Evolutionary conservation across 2,329 filamentous ascomycete species (phyloP).

Genomic region (Ophiosphaerella narmari): DNA sequence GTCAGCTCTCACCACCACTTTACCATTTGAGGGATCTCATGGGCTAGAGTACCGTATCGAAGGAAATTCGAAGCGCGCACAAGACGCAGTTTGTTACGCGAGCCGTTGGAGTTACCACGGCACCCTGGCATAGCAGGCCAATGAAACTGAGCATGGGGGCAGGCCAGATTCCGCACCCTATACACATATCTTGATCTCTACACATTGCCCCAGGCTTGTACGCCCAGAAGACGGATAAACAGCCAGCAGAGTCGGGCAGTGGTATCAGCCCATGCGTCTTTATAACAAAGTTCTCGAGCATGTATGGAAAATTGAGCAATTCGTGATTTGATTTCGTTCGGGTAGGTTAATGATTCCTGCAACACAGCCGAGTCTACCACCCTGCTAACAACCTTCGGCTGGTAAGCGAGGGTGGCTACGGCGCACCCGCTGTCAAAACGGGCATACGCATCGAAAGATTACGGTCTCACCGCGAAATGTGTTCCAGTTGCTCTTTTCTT

Average conservation of each 20-base stretch:
- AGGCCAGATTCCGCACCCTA: background rate
- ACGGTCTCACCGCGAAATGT: conserved; percentile 6
- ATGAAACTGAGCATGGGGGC: background rate
- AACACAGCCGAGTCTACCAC: background rate
- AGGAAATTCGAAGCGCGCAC: conserved; percentile 1
- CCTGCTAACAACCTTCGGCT: conserved; percentile 21
- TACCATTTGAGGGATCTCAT: no score
- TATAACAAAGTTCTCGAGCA: background rate
- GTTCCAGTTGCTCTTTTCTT: conserved; percentile 5
- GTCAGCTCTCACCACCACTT: no score
- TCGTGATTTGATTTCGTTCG: background rate
- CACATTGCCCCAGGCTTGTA: background rate
- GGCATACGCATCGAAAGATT: conserved; percentile 2
- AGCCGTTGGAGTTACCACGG: conserved; percentile 5
- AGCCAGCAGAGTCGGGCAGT: no score
- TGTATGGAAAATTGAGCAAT: background rate
- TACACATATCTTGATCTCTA: background rate
- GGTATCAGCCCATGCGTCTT: no score
- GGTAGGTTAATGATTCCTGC: background rate
- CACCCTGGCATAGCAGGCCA: background rate
- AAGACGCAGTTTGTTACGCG: conserved; percentile 1
- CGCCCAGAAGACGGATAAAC: background rate
- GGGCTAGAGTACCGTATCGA: background rate
- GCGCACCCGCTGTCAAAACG: conserved; percentile 6
- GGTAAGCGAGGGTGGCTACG: conserved; percentile 21